Conservation (phyloP, 306 rosid genomes). For the Spatholobus suberectus region DNA sequence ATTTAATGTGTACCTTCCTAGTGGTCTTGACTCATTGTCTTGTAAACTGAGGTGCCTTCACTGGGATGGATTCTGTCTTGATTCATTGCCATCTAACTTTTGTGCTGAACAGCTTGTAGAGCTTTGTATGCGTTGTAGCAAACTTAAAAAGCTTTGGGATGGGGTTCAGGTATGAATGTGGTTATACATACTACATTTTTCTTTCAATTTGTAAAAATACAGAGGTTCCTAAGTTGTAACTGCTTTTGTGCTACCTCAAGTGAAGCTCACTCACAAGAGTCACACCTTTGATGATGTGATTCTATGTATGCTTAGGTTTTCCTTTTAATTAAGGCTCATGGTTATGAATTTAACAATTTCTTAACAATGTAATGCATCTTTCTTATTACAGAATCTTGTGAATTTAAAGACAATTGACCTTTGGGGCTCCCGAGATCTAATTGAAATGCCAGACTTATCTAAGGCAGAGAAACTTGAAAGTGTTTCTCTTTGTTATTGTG, state of each 20-base stretch:
- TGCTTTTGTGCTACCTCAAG: neutral
- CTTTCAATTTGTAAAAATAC: too few relatives aligned
- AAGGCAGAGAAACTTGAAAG: neutral
- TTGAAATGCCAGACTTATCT: conserved; percentile 35
- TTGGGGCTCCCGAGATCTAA: neutral
- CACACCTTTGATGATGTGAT: neutral
- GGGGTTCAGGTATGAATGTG: too few relatives aligned
- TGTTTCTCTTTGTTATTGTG: neutral
- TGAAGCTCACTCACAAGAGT: neutral
- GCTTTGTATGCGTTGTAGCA: too few relatives aligned
- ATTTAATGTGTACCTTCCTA: neutral
- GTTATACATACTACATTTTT: too few relatives aligned
- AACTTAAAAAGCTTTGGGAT: too few relatives aligned
- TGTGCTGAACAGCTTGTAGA: too few relatives aligned
- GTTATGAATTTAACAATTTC: neutral
- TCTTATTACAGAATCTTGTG: conserved; percentile 16
- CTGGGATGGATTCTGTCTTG: neutral
- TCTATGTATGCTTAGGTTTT: neutral
- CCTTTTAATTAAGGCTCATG: neutral
- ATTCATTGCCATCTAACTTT: neutral
- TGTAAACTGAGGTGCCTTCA: neutral
- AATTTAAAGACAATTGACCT: neutral
- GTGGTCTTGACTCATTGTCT: neutral
- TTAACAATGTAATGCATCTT: neutral
- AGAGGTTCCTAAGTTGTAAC: neutral